Base-by-base conservation (phyloP, 345 rosid genomes). In the Limnanthes douglasii region DNA sequence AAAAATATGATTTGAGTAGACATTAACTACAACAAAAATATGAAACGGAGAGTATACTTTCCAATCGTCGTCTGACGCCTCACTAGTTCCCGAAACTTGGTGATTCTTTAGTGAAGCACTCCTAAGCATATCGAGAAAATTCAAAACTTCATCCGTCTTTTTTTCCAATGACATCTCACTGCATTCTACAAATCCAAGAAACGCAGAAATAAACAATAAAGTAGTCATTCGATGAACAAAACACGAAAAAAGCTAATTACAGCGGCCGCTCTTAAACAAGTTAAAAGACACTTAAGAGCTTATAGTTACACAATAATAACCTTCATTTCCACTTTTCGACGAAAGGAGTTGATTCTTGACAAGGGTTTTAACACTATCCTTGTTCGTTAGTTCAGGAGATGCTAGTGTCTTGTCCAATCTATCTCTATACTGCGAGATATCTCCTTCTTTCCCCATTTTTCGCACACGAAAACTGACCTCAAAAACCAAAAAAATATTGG, bases 81-180 rank as follows among this genome's bases (percentile, higher is more conserved):
- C 75, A 13, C 35, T 43, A 41, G 50, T 59, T 36, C 61, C 68
- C 24, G 59, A 43, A 11, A 40, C 42, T 9, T 56, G 64, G 29
- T 45, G 57, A 38, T 61, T 65, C 15, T 57, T 66, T 18, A 61
- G 41, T 20, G 86, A 72, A 39, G 73, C 72, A 62, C 94, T 92
- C 64, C 96, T 72, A 55, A 92, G 61, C 83, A 78, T 81, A 39
- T 71, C 78, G 53, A 92, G 88, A 46, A 75, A 69, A 58, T 50
- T 52, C 2, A 74, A 75, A 23, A 85, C 69, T 31, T 68, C 75
- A 17, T 32, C 11, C 20, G 78, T 70, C 65, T 66, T 78, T 46
- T 46, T 73, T 44, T 75, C 70, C 39, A 85, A 37, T 21, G 62
- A 42, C 45, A 50, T 56, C 38, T 60, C 83, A 44, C 48, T 51